Conservation (phyloP, 1,284 basidiomycete genomes). For the Paramarasmius palmivorus region DNA sequence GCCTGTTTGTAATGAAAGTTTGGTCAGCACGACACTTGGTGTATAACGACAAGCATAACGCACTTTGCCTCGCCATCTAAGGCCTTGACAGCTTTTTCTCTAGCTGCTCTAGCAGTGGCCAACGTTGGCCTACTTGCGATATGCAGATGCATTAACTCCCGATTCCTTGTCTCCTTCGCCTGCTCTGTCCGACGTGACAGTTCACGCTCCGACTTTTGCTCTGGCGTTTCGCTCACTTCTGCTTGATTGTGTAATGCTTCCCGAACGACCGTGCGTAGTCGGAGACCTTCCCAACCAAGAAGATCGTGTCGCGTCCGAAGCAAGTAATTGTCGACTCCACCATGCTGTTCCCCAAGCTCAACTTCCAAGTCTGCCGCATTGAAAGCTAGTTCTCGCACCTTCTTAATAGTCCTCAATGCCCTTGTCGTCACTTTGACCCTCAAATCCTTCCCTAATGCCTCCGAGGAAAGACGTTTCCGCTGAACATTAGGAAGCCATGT, state of each 20-base stretch:
- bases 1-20: too few relatives aligned
- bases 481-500: constrained; percentile 90
- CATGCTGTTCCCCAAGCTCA: constrained; percentile 53
- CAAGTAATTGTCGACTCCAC: constrained; percentile 81
- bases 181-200: background rate
- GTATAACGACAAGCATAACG: background rate
- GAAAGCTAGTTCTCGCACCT: constrained; percentile 44
- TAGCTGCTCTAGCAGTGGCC: constrained; percentile 8
- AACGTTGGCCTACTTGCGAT: constrained; percentile 3
- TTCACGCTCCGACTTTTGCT: constrained; percentile 2
- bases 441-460: constrained; percentile 57
- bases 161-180: constrained; percentile 4
- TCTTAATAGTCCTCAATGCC: constrained; percentile 78
- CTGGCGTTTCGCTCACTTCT: background rate
- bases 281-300: constrained; percentile 76
- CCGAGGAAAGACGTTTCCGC: constrained; percentile 68
- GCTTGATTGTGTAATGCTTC: constrained; percentile 33
- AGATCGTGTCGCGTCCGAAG: constrained; percentile 62
- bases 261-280: constrained; percentile 62
- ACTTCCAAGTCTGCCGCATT: background rate
- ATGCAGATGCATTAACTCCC: constrained; percentile 2
- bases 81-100: constrained; percentile 8
- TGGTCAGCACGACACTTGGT: too few relatives aligned
- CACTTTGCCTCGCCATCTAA: constrained; percentile 9
- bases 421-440: constrained; percentile 72